Conservation (phyloP, 2,329 filamentous ascomycete species). For the Acephala macrosclerotiorum region DNA sequence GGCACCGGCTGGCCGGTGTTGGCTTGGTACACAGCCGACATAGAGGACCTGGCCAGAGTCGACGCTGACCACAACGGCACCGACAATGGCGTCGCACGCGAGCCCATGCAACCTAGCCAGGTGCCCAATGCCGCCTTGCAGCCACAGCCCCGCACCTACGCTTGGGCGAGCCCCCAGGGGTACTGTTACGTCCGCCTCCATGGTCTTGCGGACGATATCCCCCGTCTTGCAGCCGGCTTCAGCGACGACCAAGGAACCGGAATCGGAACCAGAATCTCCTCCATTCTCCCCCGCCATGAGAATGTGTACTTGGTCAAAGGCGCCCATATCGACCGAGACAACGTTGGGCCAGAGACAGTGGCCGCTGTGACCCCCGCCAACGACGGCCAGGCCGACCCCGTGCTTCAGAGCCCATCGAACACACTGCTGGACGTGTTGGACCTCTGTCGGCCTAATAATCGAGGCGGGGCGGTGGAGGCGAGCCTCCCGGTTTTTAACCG, state of each 20-base stretch:
- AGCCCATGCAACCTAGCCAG: conserved; percentile 55
- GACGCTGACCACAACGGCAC: conserved; percentile 63
- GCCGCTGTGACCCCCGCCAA: no score
- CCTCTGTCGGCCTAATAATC: no score
- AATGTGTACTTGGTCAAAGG: conserved; percentile 59
- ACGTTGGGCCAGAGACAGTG: no score
- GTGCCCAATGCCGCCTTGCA: conserved; percentile 68
- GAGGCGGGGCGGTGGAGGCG: no score
- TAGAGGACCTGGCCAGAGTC: conserved; percentile 54
- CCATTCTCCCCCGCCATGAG: conserved; percentile 34
- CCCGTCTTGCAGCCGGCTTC: conserved; percentile 62
- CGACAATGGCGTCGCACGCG: conserved; percentile 65
- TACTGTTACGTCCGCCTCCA: conserved; percentile 58
- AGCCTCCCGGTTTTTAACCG: no score
- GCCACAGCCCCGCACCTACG: conserved; percentile 67
- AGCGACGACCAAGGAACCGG: conserved; percentile 53
- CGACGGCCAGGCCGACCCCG: no score
- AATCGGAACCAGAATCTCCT: conserved; percentile 30
- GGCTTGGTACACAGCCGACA: conserved; percentile 49
- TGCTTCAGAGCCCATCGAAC: no score
- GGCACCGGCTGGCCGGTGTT: conserved; percentile 23
- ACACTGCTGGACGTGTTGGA: no score
- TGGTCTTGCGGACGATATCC: conserved; percentile 55
- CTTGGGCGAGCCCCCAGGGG: conserved; percentile 68
- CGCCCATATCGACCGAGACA: no score